These are phyloP conservation scores for Aspergillus carbonarius DNA, from an alignment of 2,329 filamentous ascomycete species.

Conservation along the genomic window DNA sequence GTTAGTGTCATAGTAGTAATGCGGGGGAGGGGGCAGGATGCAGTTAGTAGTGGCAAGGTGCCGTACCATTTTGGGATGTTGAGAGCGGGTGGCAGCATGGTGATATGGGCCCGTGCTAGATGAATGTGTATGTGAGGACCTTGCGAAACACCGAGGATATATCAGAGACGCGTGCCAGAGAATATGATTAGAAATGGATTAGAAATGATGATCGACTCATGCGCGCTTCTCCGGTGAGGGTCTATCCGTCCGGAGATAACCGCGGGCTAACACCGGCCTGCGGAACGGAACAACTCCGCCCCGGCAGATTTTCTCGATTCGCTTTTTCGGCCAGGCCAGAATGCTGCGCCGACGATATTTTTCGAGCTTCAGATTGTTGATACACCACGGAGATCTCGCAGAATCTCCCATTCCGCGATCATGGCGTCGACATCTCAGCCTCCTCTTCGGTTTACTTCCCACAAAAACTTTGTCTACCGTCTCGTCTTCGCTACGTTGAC, in stretches of 20 bases:
- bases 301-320: constrained; percentile 36
- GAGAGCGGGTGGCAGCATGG: constrained; percentile 40
- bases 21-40: constrained; percentile 20
- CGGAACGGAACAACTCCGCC: constrained; percentile 28
- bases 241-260: constrained; percentile 26
- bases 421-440: constrained; percentile 47
- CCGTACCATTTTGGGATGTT: constrained; percentile 49
- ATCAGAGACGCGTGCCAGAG: not conserved
- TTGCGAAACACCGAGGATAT: not conserved
- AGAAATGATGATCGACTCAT: constrained; percentile 3
- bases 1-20: constrained; percentile 1
- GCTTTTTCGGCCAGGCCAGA: constrained; percentile 14
- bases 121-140: not conserved
- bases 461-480: constrained; percentile 77
- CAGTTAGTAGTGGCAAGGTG: not conserved
- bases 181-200: not conserved
- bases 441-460: constrained; percentile 74
- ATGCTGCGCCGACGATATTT: constrained; percentile 1
- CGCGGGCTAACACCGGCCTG: constrained; percentile 24
- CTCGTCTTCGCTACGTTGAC: constrained; percentile 89
- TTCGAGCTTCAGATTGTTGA: not conserved
- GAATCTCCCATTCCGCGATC: constrained; percentile 13
- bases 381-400: constrained; percentile 11
- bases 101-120: not conserved
- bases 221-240: constrained; percentile 8